Evolutionary conservation across 1,284 basidiomycete species (phyloP).

Genomic region (Phaffia rhodozyma): DNA sequence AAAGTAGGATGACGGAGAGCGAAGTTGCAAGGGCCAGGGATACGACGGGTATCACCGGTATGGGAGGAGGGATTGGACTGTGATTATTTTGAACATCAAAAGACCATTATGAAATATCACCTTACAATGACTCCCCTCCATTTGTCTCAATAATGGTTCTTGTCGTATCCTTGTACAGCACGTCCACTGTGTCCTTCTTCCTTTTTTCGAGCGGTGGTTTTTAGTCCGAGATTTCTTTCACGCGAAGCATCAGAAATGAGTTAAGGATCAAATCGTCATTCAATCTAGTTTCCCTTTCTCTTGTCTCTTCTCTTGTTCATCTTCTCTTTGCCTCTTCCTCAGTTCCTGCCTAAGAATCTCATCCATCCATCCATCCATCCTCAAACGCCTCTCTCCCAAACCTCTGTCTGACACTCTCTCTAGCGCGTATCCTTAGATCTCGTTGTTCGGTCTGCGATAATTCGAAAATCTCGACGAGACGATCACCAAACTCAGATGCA

Average conservation of each 20-base stretch:
- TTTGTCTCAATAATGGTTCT: too few relatives aligned
- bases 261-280: background rate
- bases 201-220: too few relatives aligned
- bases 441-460: conserved; percentile 47
- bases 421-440: conserved; percentile 54
- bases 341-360: conserved; percentile 24
- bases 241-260: too few relatives aligned
- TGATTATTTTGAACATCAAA: too few relatives aligned
- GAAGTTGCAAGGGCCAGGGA: conserved; percentile 38
- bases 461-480: conserved; percentile 53
- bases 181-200: too few relatives aligned
- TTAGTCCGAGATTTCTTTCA: too few relatives aligned
- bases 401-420: conserved; percentile 53
- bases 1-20: conserved; percentile 31
- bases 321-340: conserved; percentile 7
- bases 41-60: conserved; percentile 31
- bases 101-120: too few relatives aligned
- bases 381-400: conserved; percentile 71
- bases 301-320: conserved; percentile 1
- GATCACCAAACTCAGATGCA: conserved; percentile 55
- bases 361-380: conserved; percentile 47
- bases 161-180: too few relatives aligned
- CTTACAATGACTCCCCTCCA: too few relatives aligned
- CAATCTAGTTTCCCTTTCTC: background rate
- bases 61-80: background rate